A percentile compares a stretch with the other conserved stretches of the same genome.
These are phyloP conservation scores for Daldinia sp. DNA, from an alignment of 2,329 filamentous ascomycete genomes.

Conservation along the genomic window DNA sequence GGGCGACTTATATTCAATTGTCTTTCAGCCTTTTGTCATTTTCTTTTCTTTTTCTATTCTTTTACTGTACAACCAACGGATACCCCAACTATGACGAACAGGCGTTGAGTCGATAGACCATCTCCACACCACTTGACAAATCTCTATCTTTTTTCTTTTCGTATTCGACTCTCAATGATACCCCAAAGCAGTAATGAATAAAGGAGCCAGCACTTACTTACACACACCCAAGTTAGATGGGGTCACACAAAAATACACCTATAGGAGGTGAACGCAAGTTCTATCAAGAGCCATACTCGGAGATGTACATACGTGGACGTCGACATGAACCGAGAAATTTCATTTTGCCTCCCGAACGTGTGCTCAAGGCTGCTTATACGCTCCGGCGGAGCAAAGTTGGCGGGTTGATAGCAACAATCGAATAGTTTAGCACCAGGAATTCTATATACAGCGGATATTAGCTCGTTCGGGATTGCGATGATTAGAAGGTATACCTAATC, in stretches of 20 bases:
- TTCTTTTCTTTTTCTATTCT: slow-evolving; percentile 2
- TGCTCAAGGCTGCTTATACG: slow-evolving; percentile 16
- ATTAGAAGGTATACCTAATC: slow-evolving; percentile 2
- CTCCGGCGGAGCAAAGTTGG: slow-evolving; percentile 18
- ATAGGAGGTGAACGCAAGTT: slow-evolving; percentile 25
- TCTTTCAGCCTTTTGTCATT: slow-evolving; percentile 6
- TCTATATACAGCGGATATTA: slow-evolving; percentile 9
- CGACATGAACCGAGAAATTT: neutral
- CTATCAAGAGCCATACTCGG: slow-evolving; percentile 20
- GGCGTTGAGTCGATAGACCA: slow-evolving; percentile 34
- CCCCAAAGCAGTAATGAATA: slow-evolving; percentile 30
- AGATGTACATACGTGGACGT: slow-evolving; percentile 22
- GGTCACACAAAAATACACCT: slow-evolving; percentile 13
- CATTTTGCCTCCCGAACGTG: slow-evolving; percentile 5
- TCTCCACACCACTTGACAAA: slow-evolving; percentile 34
- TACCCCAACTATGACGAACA: slow-evolving; percentile 26
- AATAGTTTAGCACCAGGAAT: slow-evolving; percentile 13
- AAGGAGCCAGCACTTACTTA: slow-evolving; percentile 24
- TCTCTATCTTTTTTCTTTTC: slow-evolving; percentile 10
- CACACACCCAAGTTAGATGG: slow-evolving; percentile 19
- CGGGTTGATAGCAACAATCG: slow-evolving; percentile 12
- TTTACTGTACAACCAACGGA: slow-evolving; percentile 31
- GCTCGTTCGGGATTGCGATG: slow-evolving; percentile 10
- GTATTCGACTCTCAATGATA: slow-evolving; percentile 32
- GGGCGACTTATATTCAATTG: slow-evolving; percentile 16